Evolutionary conservation across 2,329 filamentous ascomycete species (phyloP), one percentile per base, ranked within the genome.

Genomic region (Fusarium burgessii): DNA sequence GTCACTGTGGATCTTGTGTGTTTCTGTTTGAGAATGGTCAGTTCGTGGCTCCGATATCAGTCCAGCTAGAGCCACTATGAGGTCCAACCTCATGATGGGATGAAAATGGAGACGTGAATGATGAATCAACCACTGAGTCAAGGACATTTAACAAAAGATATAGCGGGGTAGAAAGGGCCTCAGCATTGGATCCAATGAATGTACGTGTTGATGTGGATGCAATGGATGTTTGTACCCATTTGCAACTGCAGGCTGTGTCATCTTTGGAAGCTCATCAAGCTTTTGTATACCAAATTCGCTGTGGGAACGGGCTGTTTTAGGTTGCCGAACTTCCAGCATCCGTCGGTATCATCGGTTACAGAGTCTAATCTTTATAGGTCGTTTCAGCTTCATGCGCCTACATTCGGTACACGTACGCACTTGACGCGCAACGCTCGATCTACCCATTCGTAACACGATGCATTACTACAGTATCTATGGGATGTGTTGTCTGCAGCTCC

Each of bases 301-400:
- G 14, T 54, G 45, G 51, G 43, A 51, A 54, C 35, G 42, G 52
- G 29, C 47, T 55, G 36, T 66, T 60, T 40, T 40, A 66, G 38
- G 52, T 51, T 65, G n/a, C 60, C 60, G 41, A 66, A 40, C 40
- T 59, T 41, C 45, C 35, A 58, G 33, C 15, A 27, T 17, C 35
- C 14, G 20, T 45, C 27, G 45, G 35, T 41, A 36, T 38, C 58
- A 45, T 63, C 49, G 33, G 27, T 58, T 47, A 62, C 57, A 36
- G 33, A 66, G 63, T 63, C 62, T 55, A 47, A 38, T 64, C 32
- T 52, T 51, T 47, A 15, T 38, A 59, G 36, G 36, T 57, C 47
- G 71, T 73, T 73, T 73, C 71, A 73, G 57, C 65, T 56, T 55
- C 41, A 56, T 27, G 59, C 56, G n/a, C 23, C 40, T 49, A 27